Base-by-base conservation (phyloP, 2,329 filamentous ascomycete genomes). In the Aphanoascus verrucosus region DNA sequence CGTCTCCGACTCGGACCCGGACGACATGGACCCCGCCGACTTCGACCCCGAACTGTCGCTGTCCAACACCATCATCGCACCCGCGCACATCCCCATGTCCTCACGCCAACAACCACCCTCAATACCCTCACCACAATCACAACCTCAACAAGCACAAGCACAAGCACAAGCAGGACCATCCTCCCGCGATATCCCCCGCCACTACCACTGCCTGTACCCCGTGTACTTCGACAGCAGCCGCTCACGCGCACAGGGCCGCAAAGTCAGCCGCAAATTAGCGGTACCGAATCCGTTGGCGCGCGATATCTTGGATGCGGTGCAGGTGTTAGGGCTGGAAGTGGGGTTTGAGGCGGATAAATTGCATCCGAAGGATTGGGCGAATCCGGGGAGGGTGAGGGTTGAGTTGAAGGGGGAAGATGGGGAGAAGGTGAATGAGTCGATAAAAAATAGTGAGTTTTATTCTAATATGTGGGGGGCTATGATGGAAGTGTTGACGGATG, bases 311-410 rank as follows among this genome's bases (percentile, higher is more conserved):
- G 84, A 87, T 66, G 91, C 90, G n/a, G 86, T 86, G 69, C 82
- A 83, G 41, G 72, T 77, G 44, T 77, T 95, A 56, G 80, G 84
- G 5, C 52, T 74, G 55, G 63, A 65, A 32, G 66, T 69, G n/a
- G 82, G 93, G 6, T 85, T 96, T 67, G 93, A 98, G 73, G 88
- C 90, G 1, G 85, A 86, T 65, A 95, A 95, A 75, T 79, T 83
- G 56, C 93, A 98, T 70, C 93, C 93, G 5, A 91, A 93, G 72
- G 93, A 98, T 74, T 98, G 93, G 93, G 84, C 85, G 54, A 98
- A 98, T 73, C 93, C 93, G 11, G 93, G 93, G 2, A 79, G 93
- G 55, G 87, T 97, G 58, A 83, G 87, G 61, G 82, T 97, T 48
- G 73, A 84, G 64, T 74, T 96, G 53, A 84, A 74, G 54, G 67